A percentile compares a stretch with the other conserved stretches of the same genome.
These are phyloP conservation scores for Sabuloglossum arenarium DNA, from an alignment of 495 filamentous ascomycete genomes.

Conservation along the genomic window DNA sequence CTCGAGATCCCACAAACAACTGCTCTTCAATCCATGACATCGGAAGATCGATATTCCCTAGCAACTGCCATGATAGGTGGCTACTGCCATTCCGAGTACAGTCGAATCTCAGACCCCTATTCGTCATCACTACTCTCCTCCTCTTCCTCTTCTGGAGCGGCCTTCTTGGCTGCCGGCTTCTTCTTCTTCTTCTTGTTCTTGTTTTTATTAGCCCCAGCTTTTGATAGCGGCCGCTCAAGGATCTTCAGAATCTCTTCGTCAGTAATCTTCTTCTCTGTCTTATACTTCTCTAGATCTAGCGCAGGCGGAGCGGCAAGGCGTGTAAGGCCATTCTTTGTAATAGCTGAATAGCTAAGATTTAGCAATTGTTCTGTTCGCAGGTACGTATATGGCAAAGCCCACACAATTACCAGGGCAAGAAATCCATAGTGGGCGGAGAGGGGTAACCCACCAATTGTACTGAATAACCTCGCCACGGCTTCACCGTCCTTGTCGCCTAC, in stretches of 20 bases:
- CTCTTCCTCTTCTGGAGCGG: conserved; percentile 25
- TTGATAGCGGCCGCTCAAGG: conserved; percentile 63
- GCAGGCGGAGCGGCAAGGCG: conserved; percentile 57
- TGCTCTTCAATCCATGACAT: not conserved
- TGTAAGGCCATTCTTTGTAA: conserved; percentile 91
- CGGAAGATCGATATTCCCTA: not conserved
- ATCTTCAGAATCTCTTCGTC: conserved; percentile 91
- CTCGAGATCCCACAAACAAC: not conserved
- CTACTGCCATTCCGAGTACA: not conserved
- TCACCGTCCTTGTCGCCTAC: conserved; percentile 76
- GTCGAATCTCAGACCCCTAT: conserved; percentile 16
- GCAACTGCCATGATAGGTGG: not conserved
- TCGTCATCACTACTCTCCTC: conserved; percentile 35
- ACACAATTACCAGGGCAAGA: not conserved
- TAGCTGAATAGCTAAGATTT: conserved; percentile 32
- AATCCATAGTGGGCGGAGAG: conserved; percentile 1
- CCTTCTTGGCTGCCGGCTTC: conserved; percentile 53
- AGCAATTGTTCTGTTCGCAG: not conserved
- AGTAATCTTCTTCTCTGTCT: conserved; percentile 92
- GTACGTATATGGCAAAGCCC: not conserved
- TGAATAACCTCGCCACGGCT: conserved; percentile 67
- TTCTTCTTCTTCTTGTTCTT: conserved; percentile 83
- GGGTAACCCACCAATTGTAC: conserved; percentile 62
- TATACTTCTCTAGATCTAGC: conserved; percentile 54
- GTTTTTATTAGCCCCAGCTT: conserved; percentile 50